Conservation (phyloP, 164 flowering plant genomes). For the grape (Vitis vinifera) region ASM3070453v1 NC_081818.1:4004001-4004500, state of each 20-base stretch:
- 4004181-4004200: slow-evolving; percentile 67
- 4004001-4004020: no score
- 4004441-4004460: neutral
- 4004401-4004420: neutral
- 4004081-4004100: no score
- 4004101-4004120: no score
- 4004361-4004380: no score
- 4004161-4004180: neutral
- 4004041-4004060: no score
- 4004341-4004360: no score
- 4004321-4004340: slow-evolving; percentile 26
- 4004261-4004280: slow-evolving; percentile 83
- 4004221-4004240: slow-evolving; percentile 92
- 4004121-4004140: neutral
- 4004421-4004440: neutral
- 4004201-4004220: slow-evolving; percentile 85
- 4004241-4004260: slow-evolving; percentile 84
- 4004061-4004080: no score
- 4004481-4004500: no score
- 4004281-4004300: slow-evolving; percentile 90
- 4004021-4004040: no score
- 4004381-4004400: no score
- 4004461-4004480: neutral
- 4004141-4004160: neutral
- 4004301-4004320: slow-evolving; percentile 77